Conservation (phyloP, 73 alveolate species). For the Breviolum minutum region DNA sequence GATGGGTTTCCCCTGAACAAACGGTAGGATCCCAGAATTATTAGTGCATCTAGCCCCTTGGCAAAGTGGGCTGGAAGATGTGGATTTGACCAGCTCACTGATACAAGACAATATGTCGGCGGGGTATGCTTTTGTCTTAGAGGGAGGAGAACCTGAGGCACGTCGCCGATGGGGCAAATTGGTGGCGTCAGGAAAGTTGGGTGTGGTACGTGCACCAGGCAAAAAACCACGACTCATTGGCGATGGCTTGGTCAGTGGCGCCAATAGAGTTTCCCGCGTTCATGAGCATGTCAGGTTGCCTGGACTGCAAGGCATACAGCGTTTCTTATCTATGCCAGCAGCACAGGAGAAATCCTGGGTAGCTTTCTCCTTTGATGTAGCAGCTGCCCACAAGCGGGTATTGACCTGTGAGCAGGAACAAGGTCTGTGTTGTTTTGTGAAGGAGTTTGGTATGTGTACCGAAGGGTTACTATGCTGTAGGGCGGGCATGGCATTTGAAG, state of each 20-base stretch:
- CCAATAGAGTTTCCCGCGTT: background rate
- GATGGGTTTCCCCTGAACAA: too few species aligned
- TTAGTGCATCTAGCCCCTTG: background rate
- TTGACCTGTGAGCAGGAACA: slow-evolving; percentile 2
- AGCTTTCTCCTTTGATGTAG: slow-evolving; percentile 23
- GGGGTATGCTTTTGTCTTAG: background rate
- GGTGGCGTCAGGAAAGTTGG: slow-evolving; percentile 18
- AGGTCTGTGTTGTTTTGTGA: slow-evolving; percentile 53
- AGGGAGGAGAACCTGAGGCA: background rate
- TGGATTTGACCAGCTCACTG: background rate
- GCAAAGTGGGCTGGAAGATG: background rate
- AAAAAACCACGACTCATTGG: slow-evolving; percentile 40
- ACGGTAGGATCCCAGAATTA: background rate
- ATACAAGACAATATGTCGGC: background rate
- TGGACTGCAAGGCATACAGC: background rate
- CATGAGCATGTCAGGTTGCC: background rate
- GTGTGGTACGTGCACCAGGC: slow-evolving; percentile 48
- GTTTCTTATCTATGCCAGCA: background rate
- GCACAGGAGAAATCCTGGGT: background rate
- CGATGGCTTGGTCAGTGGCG: slow-evolving; percentile 19
- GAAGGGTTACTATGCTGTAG: too few species aligned
- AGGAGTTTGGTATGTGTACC: background rate
- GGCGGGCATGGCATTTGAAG: too few species aligned
- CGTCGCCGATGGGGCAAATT: slow-evolving; percentile 2
- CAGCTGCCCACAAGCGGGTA: slow-evolving; percentile 15